phyloP scores from a whole-genome alignment of 805 yeast species.

The Kluyveromyces nonfermentans region DNA sequence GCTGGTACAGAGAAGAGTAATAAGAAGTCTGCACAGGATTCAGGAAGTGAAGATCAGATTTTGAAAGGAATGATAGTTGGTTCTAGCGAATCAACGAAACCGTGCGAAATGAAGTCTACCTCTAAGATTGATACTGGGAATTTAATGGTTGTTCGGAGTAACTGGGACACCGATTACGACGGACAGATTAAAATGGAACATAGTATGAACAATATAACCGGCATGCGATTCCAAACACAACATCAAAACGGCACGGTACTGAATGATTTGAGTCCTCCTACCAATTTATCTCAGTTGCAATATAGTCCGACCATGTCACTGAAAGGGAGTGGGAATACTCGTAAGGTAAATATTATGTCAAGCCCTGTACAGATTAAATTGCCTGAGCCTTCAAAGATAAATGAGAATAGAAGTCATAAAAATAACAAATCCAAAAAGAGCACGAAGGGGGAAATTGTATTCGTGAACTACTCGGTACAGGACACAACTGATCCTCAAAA shows the following conservation, averaged over 20 bases:
- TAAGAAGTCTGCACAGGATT: not conserved
- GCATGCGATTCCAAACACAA: not conserved
- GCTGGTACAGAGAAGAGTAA: not conserved
- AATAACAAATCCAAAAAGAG: slow-evolving; percentile 10
- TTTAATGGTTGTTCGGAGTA: not conserved
- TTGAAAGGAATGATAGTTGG: not conserved
- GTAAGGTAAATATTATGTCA: slow-evolving; percentile 15
- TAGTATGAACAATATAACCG: not conserved
- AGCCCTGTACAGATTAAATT: slow-evolving; percentile 25
- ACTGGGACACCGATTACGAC: not conserved
- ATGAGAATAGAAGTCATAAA: not conserved
- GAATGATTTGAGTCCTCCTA: slow-evolving; percentile 2
- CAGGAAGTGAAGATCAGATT: not conserved
- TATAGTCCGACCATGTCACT: slow-evolving; percentile 3
- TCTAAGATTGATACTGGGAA: not conserved
- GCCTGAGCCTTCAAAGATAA: slow-evolving; percentile 14
- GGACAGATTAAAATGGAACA: not conserved
- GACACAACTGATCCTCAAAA: slow-evolving; percentile 12
- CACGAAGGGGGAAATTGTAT: slow-evolving; percentile 24
- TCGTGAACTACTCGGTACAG: slow-evolving; percentile 29
- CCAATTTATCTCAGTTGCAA: slow-evolving; percentile 1
- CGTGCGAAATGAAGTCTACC: not conserved
- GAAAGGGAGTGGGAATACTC: not conserved
- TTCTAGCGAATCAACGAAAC: not conserved
- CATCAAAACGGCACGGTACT: not conserved